Percentiles rank a stretch among this genome's conserved stretches.
phyloP scores from a whole-genome alignment of 345 rosid species.

The Eucalyptus marginata region DNA sequence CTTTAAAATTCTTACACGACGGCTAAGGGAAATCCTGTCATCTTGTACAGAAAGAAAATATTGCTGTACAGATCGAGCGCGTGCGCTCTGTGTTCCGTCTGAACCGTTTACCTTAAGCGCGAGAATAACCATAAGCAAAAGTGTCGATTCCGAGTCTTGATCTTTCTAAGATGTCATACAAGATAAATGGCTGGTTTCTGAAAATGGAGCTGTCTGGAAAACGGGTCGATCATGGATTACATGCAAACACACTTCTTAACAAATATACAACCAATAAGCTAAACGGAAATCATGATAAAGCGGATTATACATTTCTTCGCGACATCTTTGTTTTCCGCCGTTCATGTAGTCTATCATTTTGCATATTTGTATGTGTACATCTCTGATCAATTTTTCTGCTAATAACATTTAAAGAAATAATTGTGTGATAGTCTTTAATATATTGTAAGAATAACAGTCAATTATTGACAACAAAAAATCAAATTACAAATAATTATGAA shows the following conservation, averaged over 20 bases:
- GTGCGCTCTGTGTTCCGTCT: not conserved
- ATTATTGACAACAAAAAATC: too few relatives aligned
- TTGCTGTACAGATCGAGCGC: not conserved
- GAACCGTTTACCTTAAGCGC: too few relatives aligned
- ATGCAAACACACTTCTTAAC: too few relatives aligned
- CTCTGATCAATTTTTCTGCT: not conserved
- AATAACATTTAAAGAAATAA: not conserved
- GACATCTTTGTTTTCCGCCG: not conserved
- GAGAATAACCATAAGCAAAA: not conserved
- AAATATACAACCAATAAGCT: not conserved
- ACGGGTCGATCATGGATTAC: not conserved
- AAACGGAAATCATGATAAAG: not conserved
- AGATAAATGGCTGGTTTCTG: not conserved
- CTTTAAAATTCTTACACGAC: not conserved
- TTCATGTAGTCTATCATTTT: not conserved
- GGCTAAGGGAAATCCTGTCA: not conserved
- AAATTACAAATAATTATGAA: too few relatives aligned
- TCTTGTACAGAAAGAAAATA: not conserved
- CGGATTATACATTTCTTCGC: not conserved
- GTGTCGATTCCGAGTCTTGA: not conserved
- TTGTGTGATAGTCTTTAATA: too few relatives aligned
- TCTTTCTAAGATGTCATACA: not conserved
- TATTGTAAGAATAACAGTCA: too few relatives aligned
- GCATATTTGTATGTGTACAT: not conserved
- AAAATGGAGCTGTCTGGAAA: not conserved